Conservation (phyloP, 768 basidiomycete species). For the Tricholoma matsutake region DNA sequence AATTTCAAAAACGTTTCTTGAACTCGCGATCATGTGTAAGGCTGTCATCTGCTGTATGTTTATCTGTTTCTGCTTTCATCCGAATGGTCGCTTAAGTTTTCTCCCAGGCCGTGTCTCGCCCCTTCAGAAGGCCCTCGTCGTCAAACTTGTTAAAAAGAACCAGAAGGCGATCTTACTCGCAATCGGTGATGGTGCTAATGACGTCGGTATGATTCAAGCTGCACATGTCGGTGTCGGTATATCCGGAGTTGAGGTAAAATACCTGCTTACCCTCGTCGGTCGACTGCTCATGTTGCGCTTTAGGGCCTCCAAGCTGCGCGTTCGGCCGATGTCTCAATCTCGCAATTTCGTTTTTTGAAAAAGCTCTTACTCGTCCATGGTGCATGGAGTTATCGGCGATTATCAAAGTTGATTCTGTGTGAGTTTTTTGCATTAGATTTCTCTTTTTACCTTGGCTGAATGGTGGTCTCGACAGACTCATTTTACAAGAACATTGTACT, state of each 20-base stretch:
- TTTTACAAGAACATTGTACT: slow-evolving; percentile 99
- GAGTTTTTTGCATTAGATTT: slow-evolving; percentile 27
- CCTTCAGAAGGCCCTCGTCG: slow-evolving; percentile 94
- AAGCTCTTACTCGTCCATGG: slow-evolving; percentile 96
- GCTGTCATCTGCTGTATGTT: slow-evolving; percentile 94
- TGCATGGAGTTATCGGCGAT: slow-evolving; percentile 95
- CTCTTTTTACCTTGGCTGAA: slow-evolving; percentile 9
- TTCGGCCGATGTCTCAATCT: slow-evolving; percentile 96
- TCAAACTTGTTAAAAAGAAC: slow-evolving; percentile 98
- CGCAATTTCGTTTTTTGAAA: slow-evolving; percentile 94
- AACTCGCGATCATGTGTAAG: slow-evolving; percentile 96
- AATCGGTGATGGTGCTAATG: slow-evolving; percentile 97
- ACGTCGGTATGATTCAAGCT: slow-evolving; percentile 99
- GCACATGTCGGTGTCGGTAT: slow-evolving; percentile 98
- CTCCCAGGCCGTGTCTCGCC: slow-evolving; percentile 89
- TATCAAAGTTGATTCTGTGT: slow-evolving; percentile 97
- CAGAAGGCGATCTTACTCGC: slow-evolving; percentile 91
- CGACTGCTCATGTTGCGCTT: neutral
- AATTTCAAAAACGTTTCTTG: slow-evolving; percentile 84
- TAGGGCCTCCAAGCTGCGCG: slow-evolving; percentile 97
- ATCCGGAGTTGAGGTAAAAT: slow-evolving; percentile 86
- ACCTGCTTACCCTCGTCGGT: neutral
- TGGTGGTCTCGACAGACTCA: slow-evolving; percentile 54
- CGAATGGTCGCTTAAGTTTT: slow-evolving; percentile 4
- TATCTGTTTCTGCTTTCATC: neutral